phyloP scores from a whole-genome alignment of 2,329 filamentous ascomycete genomes.

The Paracamarosporium sp. region DNA sequence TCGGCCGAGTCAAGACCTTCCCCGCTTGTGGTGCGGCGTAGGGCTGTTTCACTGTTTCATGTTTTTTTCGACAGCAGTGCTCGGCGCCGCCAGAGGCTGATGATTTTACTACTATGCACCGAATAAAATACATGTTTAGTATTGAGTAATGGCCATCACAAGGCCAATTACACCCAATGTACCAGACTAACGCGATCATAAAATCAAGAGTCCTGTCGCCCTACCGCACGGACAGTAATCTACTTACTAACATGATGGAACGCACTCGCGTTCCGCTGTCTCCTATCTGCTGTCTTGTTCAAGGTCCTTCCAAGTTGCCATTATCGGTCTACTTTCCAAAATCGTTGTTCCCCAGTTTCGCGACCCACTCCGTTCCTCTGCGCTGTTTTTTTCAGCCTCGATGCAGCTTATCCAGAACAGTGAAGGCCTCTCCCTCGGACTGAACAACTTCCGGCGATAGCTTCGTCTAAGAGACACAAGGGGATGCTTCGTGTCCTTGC shows the following conservation, averaged over 20 bases:
- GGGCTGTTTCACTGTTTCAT: slow-evolving; percentile 5
- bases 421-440: background rate
- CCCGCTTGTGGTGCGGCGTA: slow-evolving; percentile 4
- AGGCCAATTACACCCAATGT: background rate
- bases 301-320: background rate
- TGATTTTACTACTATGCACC: background rate
- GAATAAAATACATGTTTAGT: background rate
- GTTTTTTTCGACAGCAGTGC: background rate
- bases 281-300: background rate
- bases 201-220: background rate
- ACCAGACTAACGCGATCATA: background rate
- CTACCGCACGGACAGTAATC: background rate
- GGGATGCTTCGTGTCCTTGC: background rate
- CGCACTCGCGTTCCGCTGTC: background rate
- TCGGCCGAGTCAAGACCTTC: background rate
- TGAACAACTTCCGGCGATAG: background rate
- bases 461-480: background rate
- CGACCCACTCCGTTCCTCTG: background rate
- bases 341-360: background rate
- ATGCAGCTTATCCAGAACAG: background rate
- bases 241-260: background rate
- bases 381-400: background rate
- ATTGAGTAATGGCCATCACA: background rate
- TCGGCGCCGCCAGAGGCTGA: background rate
- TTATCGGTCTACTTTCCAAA: background rate